Percentiles rank a stretch among this genome's conserved stretches.
Evolutionary conservation across 371 early-diverging fungal genomes (phyloP).

Genomic region (Mucor piriformis): DNA sequence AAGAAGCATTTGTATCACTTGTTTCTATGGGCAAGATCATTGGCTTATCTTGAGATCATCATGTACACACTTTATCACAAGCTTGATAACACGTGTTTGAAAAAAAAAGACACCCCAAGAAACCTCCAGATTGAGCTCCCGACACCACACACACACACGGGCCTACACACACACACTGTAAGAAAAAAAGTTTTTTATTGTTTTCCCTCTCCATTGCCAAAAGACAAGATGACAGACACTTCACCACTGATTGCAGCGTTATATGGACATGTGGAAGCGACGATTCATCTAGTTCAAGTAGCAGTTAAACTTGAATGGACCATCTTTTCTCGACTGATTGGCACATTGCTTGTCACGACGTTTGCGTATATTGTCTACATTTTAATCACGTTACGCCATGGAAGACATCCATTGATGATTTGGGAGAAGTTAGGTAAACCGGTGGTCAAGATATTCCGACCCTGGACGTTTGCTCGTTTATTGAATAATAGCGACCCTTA

Average conservation of each 20-base stretch:
- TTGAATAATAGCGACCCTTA: constrained; percentile 47
- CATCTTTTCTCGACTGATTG: constrained; percentile 44
- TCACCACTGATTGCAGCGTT: constrained; percentile 34
- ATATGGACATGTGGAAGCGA: constrained; percentile 44
- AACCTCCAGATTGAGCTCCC: too few relatives aligned
- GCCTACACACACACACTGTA: too few relatives aligned
- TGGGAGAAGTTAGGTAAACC: constrained; percentile 55
- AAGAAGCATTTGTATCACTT: too few relatives aligned
- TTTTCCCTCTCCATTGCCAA: neutral
- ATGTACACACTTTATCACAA: too few relatives aligned
- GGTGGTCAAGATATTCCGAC: constrained; percentile 45
- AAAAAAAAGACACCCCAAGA: too few relatives aligned
- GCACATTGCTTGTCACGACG: constrained; percentile 36
- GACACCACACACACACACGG: too few relatives aligned
- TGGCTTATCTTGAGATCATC: too few relatives aligned
- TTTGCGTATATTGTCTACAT: constrained; percentile 42
- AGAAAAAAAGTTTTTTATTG: too few relatives aligned
- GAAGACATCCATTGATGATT: constrained; percentile 43
- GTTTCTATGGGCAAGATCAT: too few relatives aligned
- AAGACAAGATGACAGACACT: neutral
- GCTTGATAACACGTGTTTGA: too few relatives aligned
- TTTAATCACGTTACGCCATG: constrained; percentile 39
- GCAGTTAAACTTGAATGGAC: constrained; percentile 52
- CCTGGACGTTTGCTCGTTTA: constrained; percentile 45
- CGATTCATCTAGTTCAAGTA: constrained; percentile 37